phyloP scores from a whole-genome alignment of 768 basidiomycete genomes.

The Infundibulicybe gibba region DNA sequence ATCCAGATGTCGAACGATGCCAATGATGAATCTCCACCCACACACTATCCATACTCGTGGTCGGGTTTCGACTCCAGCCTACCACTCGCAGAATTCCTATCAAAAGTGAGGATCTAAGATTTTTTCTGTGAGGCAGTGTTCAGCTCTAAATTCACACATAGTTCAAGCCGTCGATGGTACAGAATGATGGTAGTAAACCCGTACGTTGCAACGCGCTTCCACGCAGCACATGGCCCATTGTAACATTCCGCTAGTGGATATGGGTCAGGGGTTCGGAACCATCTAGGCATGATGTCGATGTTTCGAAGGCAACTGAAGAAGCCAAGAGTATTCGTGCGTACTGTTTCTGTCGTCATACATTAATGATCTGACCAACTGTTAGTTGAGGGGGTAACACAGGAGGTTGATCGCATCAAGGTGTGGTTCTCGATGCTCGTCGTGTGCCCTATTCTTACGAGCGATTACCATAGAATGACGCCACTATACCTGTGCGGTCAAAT shows the following conservation, averaged over 20 bases:
- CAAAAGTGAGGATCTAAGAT: constrained; percentile 36
- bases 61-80: constrained; percentile 31
- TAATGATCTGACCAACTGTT: neutral
- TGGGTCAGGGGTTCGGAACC: constrained; percentile 43
- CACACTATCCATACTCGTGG: constrained; percentile 50
- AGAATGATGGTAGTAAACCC: constrained; percentile 73
- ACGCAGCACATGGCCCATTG: too few relatives aligned
- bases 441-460: neutral
- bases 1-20: constrained; percentile 10
- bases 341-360: neutral
- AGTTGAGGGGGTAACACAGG: constrained; percentile 59
- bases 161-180: constrained; percentile 77
- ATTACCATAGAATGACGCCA: constrained; percentile 48
- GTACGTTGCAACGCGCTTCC: constrained; percentile 39
- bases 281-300: constrained; percentile 14
- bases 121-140: neutral
- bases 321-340: constrained; percentile 40
- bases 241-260: constrained; percentile 49
- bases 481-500: constrained; percentile 63
- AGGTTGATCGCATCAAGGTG: constrained; percentile 61
- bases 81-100: constrained; percentile 49
- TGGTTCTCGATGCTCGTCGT: constrained; percentile 3
- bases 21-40: constrained; percentile 38
- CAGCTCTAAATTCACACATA: constrained; percentile 16
- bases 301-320: constrained; percentile 38